Evolutionary conservation across 1,139 yeast species (phyloP), one percentile per base, ranked within the genome.

Genomic region (Zygosaccharomyces sapae): DNA sequence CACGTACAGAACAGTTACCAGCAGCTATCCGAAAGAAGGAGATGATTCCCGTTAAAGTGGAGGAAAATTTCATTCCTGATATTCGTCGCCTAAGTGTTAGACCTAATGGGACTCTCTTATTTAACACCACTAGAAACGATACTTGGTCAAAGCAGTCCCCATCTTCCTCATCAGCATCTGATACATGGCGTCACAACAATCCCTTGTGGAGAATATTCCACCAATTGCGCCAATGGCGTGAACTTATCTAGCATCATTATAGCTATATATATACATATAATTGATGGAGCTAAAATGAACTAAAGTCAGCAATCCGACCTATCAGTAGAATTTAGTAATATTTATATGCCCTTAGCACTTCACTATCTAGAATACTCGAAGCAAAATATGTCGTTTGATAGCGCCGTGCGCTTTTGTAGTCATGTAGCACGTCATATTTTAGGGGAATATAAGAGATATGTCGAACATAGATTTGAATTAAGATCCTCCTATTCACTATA

Each of bases 51-150:
- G 47, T 43, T 3, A 16, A 22, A 13, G 36, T 41, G 3, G 46
- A 44, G 6, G 41, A 33, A 12, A 43, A 42, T 30, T 49, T 49
- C 22, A 38, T 49, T 31, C 43, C 46, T 8, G 46, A 49, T 30
- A 27, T 34, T 8, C 41, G 44, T 20, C 43, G 37, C 10, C 12
- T 41, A 19, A 36, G 29, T 16, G 13, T 33, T 18, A 30, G 33
- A n/a, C 38, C 44, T 13, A 43, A 41, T 25, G 45, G 33, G 27
- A 43, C 48, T 13, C 13, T 38, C 2, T 13, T 29, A 13, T 24
- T 36, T 25, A 45, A 48, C 41, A 36, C 30, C 4, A 43, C 48
- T 6, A 22, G 13, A 16, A 36, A 30, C 27, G 40, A 37, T 19
- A 35, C 38, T 19, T 37, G 40, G 40, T 24, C 12, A 9, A 10